A percentile compares a stretch with the other conserved stretches of the same genome.
These are phyloP conservation scores for Penicillium sp. DNA, from an alignment of 2,329 filamentous ascomycete genomes.

Conservation along the genomic window DNA sequence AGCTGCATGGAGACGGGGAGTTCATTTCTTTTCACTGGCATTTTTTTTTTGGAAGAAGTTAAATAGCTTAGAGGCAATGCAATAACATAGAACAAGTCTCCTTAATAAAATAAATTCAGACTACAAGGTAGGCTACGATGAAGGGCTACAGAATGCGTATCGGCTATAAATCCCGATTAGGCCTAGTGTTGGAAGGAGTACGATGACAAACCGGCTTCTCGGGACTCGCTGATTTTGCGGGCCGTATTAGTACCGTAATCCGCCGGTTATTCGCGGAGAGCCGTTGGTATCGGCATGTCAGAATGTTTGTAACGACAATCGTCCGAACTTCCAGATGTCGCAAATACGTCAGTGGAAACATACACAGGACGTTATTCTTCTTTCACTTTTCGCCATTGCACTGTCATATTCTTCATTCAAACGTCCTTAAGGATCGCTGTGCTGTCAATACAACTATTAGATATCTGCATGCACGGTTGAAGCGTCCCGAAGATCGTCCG, in stretches of 20 bases:
- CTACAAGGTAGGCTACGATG: too few relatives aligned
- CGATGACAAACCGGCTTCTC: slow-evolving; percentile 25
- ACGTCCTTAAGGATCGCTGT: background rate
- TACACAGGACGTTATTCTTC: slow-evolving; percentile 9
- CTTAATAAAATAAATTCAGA: background rate
- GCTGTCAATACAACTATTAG: too few relatives aligned
- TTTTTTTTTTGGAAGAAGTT: background rate
- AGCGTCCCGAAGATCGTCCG: slow-evolving; percentile 25
- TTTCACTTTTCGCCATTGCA: slow-evolving; percentile 5
- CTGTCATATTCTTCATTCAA: background rate
- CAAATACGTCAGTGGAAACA: slow-evolving; percentile 13
- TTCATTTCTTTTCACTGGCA: slow-evolving; percentile 3
- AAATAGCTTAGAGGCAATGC: slow-evolving; percentile 7
- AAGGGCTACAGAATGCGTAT: too few relatives aligned
- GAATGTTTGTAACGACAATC: slow-evolving; percentile 10
- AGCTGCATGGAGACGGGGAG: slow-evolving; percentile 19
- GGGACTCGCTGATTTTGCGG: slow-evolving; percentile 18
- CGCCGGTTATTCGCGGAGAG: slow-evolving; percentile 17
- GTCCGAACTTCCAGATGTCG: background rate
- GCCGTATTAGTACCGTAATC: slow-evolving; percentile 23
- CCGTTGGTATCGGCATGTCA: slow-evolving; percentile 38
- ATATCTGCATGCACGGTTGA: background rate
- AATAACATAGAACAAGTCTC: slow-evolving; percentile 11
- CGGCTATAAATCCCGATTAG: background rate
- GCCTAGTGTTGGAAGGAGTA: background rate